Evolutionary conservation across 2,329 filamentous ascomycete species (phyloP), one percentile per base, ranked within the genome.

Genomic region (Aspergillus hiratsukae): DNA sequence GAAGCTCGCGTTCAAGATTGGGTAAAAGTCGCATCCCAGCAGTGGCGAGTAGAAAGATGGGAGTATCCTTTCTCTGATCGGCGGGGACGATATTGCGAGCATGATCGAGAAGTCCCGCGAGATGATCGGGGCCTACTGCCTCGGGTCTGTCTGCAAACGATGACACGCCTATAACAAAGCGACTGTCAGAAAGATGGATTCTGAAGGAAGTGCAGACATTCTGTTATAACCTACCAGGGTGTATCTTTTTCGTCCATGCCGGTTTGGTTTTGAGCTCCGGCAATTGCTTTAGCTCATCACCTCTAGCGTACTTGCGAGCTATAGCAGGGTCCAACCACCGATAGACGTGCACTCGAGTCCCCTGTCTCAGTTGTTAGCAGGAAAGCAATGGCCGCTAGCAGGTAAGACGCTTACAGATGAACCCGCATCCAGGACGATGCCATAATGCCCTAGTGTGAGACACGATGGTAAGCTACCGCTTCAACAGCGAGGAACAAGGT

Each of bases 391-490:
- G 19, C 41, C 6, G 10, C 17, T 17, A 17, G 49, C 41, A 17
- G 35, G 41, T 31, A 27, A 37, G 35, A 54, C 14, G 73, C 79
- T 62, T 76, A 84, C 83, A 68, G 94, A 97, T 75, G 94, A 97
- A 66, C 94, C 94, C 72, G 94, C 94, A 82, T 99, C 94, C 69
- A 99, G 84, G 71, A 99, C 92, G 67, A 97, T 90, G 72, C 92
- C 94, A 81, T 95, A 97, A 78, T 80, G 79, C 80, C 81, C 81
- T 83, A 55, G 29, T 17, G 41, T 60, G 43, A 21, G 11, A 46
- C 21, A 23, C 4, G 21, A 17, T 25, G 23, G 21, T 46, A 11
- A 46, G 43, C 43, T 46, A 14, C 31, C 14, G 14, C 23, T 46
- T 23, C 27, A 61, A 57, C 19, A 11, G 53, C 40, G 11, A 10